Evolutionary conservation across 345 rosid genomes (phyloP).

Genomic region (Garcia nutans): DNA sequence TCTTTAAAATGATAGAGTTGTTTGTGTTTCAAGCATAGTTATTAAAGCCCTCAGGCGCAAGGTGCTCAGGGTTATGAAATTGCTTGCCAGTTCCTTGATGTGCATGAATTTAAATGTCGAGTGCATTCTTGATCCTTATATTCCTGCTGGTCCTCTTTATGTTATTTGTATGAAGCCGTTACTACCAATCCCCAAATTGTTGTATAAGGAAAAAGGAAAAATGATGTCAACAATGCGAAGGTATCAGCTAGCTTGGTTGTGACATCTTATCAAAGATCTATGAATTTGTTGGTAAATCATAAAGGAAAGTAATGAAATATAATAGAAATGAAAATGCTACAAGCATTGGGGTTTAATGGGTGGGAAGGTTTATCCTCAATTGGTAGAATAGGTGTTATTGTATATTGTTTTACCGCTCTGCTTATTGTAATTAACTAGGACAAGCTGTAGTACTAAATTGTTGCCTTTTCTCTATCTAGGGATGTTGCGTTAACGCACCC

Average conservation of each 20-base stretch:
- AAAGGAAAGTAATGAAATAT: neutral
- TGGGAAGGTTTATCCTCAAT: neutral
- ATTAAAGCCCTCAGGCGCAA: too few relatives aligned
- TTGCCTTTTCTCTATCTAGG: conserved; percentile 49
- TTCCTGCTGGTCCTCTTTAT: neutral
- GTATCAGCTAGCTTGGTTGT: too few relatives aligned
- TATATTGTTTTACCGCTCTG: neutral
- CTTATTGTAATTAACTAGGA: conserved; percentile 2
- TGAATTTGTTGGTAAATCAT: neutral
- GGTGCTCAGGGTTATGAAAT: too few relatives aligned
- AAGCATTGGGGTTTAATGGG: neutral
- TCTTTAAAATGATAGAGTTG: neutral
- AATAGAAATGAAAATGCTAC: neutral
- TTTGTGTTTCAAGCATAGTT: too few relatives aligned
- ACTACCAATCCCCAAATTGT: neutral
- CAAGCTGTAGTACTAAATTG: conserved; percentile 9
- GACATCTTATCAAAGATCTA: neutral
- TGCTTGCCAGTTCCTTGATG: too few relatives aligned
- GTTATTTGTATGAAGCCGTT: conserved; percentile 5
- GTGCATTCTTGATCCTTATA: neutral
- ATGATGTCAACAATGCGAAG: neutral
- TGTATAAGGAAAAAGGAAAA: neutral
- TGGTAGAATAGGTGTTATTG: neutral
- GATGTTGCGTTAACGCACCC: conserved; percentile 97
- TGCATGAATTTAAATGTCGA: too few relatives aligned